These are phyloP conservation scores for Aspergillus costaricaensis DNA, from an alignment of 2,329 filamentous ascomycete species.

Conservation along the genomic window DNA sequence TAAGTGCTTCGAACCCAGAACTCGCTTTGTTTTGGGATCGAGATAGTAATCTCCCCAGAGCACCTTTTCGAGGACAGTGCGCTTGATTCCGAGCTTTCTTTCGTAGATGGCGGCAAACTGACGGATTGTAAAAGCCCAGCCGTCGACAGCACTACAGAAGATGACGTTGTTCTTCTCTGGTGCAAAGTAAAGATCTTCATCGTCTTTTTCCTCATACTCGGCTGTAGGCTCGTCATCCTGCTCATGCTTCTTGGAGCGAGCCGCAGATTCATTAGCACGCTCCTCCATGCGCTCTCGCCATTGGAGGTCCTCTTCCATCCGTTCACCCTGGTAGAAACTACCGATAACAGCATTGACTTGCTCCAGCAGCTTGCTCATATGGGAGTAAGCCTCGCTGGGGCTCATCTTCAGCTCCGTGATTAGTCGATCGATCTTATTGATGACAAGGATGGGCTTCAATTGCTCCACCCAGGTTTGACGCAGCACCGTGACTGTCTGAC, in stretches of 20 bases:
- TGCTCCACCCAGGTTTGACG: constrained; percentile 95
- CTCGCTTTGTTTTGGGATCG: constrained; percentile 94
- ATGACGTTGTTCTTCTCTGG: constrained; percentile 99
- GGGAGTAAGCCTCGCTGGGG: constrained; percentile 82
- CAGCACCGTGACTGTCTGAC: constrained; percentile 95
- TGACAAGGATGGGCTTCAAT: constrained; percentile 87
- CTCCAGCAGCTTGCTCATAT: constrained; percentile 85
- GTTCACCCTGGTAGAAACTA: constrained; percentile 95
- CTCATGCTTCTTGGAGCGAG: constrained; percentile 50
- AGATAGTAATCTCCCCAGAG: constrained; percentile 97
- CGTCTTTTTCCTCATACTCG: constrained; percentile 84
- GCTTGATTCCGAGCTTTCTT: constrained; percentile 94
- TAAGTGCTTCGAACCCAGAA: constrained; percentile 85
- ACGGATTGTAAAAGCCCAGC: constrained; percentile 97
- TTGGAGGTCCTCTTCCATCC: constrained; percentile 96
- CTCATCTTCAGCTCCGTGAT: constrained; percentile 95
- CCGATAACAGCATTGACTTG: constrained; percentile 97
- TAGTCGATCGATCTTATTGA: constrained; percentile 97
- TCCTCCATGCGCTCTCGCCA: constrained; percentile 95
- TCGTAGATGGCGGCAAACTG: constrained; percentile 94
- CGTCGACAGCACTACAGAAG: constrained; percentile 94
- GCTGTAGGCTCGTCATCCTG: constrained; percentile 52
- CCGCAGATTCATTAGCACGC: constrained; percentile 70
- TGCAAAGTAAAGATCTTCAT: constrained; percentile 96
- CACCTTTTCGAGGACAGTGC: constrained; percentile 83